phyloP scores from a whole-genome alignment of 2,329 filamentous ascomycete species.

The Cercospora sp. region DNA sequence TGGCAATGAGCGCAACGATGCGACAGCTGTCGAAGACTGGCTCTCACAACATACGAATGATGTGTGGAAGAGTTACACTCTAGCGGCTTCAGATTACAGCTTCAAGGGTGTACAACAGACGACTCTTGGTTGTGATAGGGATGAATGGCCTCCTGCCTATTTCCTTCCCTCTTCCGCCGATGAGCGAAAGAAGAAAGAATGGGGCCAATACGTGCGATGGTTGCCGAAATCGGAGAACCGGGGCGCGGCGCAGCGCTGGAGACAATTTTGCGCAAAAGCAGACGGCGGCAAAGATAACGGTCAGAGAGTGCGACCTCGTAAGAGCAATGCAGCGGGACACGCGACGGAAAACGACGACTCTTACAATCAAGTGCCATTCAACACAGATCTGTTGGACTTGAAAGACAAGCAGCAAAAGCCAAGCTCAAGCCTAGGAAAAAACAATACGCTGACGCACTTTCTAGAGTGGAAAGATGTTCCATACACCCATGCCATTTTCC shows the following conservation, averaged over 20 bases:
- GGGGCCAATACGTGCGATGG: slow-evolving; percentile 15
- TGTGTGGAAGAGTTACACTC: no score
- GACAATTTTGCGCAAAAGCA: slow-evolving; percentile 6
- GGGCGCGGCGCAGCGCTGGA: not conserved
- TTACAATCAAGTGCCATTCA: not conserved
- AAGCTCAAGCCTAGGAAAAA: no score
- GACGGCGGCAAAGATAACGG: slow-evolving; percentile 12
- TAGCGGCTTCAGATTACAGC: no score
- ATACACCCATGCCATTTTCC: slow-evolving; percentile 4
- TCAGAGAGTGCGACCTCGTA: not conserved
- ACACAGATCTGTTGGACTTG: not conserved
- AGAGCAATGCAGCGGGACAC: no score
- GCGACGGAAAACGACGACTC: not conserved
- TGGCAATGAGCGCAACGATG: not conserved
- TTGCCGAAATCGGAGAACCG: slow-evolving; percentile 7
- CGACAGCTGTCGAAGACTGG: no score
- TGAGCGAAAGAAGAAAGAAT: slow-evolving; percentile 3
- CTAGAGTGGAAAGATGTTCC: not conserved
- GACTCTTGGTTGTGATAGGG: no score
- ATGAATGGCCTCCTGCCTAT: slow-evolving; percentile 15
- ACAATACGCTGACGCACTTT: no score
- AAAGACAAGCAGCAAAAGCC: no score
- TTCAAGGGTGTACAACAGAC: no score
- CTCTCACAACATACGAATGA: no score
- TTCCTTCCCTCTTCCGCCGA: not conserved